These are phyloP conservation scores for Xylaria sp. DNA, from an alignment of 2,329 filamentous ascomycete species.

Conservation along the genomic window DNA sequence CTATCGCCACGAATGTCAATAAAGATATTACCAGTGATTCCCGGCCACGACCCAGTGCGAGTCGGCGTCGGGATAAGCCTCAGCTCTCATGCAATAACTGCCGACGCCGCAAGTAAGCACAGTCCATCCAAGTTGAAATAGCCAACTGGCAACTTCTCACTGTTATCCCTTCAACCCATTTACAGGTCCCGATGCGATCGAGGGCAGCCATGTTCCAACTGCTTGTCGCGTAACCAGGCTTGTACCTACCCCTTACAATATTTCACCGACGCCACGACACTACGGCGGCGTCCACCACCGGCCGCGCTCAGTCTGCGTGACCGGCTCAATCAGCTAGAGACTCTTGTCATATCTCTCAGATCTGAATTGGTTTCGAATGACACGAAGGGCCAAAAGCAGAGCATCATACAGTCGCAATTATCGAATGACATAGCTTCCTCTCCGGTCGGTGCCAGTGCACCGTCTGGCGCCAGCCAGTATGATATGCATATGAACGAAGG, in stretches of 20 bases:
- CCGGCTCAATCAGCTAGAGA: slow-evolving; percentile 17
- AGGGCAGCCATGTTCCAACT: background rate
- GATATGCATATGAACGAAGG: background rate
- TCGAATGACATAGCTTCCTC: background rate
- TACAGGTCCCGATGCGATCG: background rate
- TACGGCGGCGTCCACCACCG: background rate
- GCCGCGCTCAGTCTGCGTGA: background rate
- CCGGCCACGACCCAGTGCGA: background rate
- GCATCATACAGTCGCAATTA: background rate
- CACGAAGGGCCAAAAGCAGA: background rate
- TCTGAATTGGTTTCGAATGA: background rate
- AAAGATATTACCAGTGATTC: too few species aligned
- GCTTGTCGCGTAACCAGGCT: background rate
- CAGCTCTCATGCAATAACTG: slow-evolving; percentile 3
- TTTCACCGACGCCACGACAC: background rate
- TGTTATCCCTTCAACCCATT: background rate
- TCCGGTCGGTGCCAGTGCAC: background rate
- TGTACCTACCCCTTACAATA: slow-evolving; percentile 16
- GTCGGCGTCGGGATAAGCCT: background rate
- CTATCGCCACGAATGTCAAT: too few species aligned
- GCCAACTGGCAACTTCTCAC: background rate
- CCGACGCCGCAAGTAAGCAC: slow-evolving; percentile 1
- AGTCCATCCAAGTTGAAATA: background rate
- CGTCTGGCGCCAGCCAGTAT: background rate
- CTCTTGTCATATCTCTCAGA: slow-evolving; percentile 11